These are phyloP conservation scores for Kwoniella dejecticola DNA, from an alignment of 768 basidiomycete genomes.

Conservation along the genomic window DNA sequence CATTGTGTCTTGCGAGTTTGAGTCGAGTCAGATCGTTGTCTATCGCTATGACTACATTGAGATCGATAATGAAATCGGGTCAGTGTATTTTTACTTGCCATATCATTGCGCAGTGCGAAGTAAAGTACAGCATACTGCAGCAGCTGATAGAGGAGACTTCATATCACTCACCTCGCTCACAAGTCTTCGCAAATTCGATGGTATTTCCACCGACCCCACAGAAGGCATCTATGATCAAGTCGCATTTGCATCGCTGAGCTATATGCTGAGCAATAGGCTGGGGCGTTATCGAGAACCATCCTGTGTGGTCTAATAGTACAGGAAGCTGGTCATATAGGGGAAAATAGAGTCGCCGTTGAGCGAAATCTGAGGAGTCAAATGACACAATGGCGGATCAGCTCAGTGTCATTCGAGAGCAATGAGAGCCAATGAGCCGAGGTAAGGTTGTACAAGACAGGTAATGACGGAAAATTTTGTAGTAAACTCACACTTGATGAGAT, in stretches of 20 bases:
- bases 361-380: slow-evolving; percentile 76
- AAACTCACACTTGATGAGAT: slow-evolving; percentile 77
- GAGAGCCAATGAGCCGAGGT: too few relatives aligned
- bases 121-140: too few relatives aligned
- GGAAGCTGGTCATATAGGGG: slow-evolving; percentile 73
- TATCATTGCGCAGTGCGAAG: too few relatives aligned
- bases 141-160: background rate
- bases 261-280: slow-evolving; percentile 90
- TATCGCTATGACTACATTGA: slow-evolving; percentile 81
- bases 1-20: slow-evolving; percentile 89
- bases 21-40: slow-evolving; percentile 83
- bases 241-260: slow-evolving; percentile 73
- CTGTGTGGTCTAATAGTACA: slow-evolving; percentile 86
- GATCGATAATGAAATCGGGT: background rate
- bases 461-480: too few relatives aligned
- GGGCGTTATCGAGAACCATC: slow-evolving; percentile 98
- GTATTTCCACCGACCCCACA: slow-evolving; percentile 98
- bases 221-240: slow-evolving; percentile 69
- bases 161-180: slow-evolving; percentile 74
- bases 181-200: slow-evolving; percentile 94
- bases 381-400: too few relatives aligned
- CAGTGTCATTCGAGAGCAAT: too few relatives aligned
- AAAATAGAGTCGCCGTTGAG: slow-evolving; percentile 79
- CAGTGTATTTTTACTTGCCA: too few relatives aligned
- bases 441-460: too few relatives aligned